Conservation (phyloP, 352 stramenopile genomes). For the Pythium scleroteichum region DNA sequence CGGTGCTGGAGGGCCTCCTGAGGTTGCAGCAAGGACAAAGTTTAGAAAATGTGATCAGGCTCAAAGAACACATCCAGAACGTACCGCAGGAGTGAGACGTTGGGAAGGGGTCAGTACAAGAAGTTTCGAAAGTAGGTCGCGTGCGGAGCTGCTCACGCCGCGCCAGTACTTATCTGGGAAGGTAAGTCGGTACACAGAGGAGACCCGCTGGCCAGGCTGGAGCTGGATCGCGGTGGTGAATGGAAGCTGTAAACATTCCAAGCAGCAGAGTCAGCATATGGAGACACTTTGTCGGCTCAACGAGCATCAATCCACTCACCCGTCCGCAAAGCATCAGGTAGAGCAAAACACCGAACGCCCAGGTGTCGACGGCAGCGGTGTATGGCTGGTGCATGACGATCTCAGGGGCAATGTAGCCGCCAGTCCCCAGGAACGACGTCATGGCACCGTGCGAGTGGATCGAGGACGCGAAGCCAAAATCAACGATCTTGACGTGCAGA, state of each 20-base stretch:
- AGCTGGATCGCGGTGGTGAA: conserved; percentile 65
- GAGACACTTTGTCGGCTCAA: no score
- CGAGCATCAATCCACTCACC: conserved; percentile 39
- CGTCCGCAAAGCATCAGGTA: conserved; percentile 97
- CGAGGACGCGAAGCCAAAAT: conserved; percentile 98
- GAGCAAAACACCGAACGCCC: conserved; percentile 96
- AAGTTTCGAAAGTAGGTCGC: conserved; percentile 60
- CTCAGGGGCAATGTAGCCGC: conserved; percentile 97
- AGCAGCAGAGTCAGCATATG: neutral
- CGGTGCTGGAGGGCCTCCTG: conserved; percentile 54
- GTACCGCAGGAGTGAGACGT: conserved; percentile 44
- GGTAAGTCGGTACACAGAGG: conserved; percentile 62
- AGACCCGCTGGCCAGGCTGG: conserved; percentile 59
- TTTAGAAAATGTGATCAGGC: neutral
- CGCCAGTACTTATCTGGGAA: conserved; percentile 79
- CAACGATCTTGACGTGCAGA: conserved; percentile 96
- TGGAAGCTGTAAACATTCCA: conserved; percentile 42
- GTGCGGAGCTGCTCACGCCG: conserved; percentile 54
- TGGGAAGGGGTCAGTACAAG: conserved; percentile 58
- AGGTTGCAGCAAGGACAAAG: neutral
- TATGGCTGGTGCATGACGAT: conserved; percentile 97
- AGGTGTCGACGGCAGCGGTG: conserved; percentile 95
- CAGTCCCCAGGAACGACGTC: conserved; percentile 76
- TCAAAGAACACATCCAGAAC: neutral
- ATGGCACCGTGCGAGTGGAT: conserved; percentile 58